phyloP scores from a whole-genome alignment of 2,329 filamentous ascomycete species.

The Curvularia lunata region DNA sequence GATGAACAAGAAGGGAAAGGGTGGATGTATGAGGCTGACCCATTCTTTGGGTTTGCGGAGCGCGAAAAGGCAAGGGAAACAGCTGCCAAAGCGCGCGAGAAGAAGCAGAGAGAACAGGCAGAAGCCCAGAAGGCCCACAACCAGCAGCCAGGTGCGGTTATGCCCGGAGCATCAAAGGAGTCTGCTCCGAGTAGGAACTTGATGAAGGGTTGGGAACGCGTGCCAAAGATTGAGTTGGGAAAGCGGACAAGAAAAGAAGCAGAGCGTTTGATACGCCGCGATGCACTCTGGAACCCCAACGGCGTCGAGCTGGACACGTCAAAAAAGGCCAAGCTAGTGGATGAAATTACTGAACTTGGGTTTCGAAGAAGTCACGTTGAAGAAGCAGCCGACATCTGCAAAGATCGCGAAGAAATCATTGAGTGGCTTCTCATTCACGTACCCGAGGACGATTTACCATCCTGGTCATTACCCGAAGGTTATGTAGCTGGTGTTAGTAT shows the following conservation, averaged over 20 bases:
- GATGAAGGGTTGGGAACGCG: slow-evolving; percentile 80
- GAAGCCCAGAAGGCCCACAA: slow-evolving; percentile 69
- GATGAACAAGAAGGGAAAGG: slow-evolving; percentile 77
- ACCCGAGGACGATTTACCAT: slow-evolving; percentile 93
- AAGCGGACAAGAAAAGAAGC: slow-evolving; percentile 77
- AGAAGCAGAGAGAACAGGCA: slow-evolving; percentile 62
- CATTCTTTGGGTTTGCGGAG: slow-evolving; percentile 81
- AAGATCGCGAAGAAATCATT: slow-evolving; percentile 87
- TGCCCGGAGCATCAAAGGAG: slow-evolving; percentile 34
- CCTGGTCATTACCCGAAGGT: slow-evolving; percentile 88
- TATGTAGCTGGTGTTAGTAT: slow-evolving; percentile 91
- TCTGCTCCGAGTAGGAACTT: slow-evolving; percentile 47
- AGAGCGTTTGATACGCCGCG: slow-evolving; percentile 77
- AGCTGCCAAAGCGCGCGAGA: slow-evolving; percentile 79
- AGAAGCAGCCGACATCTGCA: slow-evolving; percentile 86
- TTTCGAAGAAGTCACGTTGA: slow-evolving; percentile 90
- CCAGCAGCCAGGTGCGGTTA: slow-evolving; percentile 40
- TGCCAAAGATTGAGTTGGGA: slow-evolving; percentile 93
- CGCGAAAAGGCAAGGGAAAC: slow-evolving; percentile 77
- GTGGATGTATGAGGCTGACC: slow-evolving; percentile 96
- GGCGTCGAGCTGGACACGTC: slow-evolving; percentile 67
- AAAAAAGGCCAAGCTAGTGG: slow-evolving; percentile 67
- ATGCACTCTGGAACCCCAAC: slow-evolving; percentile 87
- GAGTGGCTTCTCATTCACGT: slow-evolving; percentile 98
- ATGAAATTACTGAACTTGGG: slow-evolving; percentile 77